Conservation (phyloP, 129 eudicot genomes). For the Helichrysum umbraculigerum region DNA sequence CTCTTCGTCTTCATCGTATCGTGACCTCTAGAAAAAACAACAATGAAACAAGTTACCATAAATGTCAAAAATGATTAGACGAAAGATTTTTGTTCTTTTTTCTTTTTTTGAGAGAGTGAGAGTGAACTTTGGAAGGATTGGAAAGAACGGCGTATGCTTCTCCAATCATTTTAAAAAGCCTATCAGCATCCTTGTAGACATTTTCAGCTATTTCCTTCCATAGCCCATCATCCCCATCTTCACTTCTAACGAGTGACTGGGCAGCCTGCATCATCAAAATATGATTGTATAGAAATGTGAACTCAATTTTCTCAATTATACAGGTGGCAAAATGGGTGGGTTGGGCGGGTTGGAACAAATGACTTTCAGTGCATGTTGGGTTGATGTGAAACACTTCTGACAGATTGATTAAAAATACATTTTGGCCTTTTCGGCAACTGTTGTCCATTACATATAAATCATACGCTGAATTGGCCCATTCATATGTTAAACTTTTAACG, state of each 20-base stretch:
- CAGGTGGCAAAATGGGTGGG: not conserved
- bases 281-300: not conserved
- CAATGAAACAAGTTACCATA: conserved; percentile 25
- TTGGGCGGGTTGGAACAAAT: not conserved
- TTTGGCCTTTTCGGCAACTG: not conserved
- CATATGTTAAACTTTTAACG: not conserved
- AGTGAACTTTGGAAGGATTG: conserved; percentile 68
- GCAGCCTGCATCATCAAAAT: conserved; percentile 66
- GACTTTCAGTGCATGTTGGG: not conserved
- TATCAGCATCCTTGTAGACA: conserved; percentile 84
- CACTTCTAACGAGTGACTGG: conserved; percentile 73
- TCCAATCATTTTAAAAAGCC: conserved; percentile 96
- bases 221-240: conserved; percentile 74
- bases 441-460: not conserved
- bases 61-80: not conserved
- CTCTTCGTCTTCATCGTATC: conserved; percentile 78
- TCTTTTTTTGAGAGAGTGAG: not conserved
- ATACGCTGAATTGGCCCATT: too few species aligned
- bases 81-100: too few species aligned
- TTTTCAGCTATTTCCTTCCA: conserved; percentile 88
- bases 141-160: conserved; percentile 97
- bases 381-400: not conserved
- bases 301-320: not conserved
- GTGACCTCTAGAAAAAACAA: conserved; percentile 54
- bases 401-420: not conserved